A percentile compares a stretch with the other conserved stretches of the same genome.
Conservation (phyloP, 352 stramenopile species). For the Phytophthora sp. region DNA sequence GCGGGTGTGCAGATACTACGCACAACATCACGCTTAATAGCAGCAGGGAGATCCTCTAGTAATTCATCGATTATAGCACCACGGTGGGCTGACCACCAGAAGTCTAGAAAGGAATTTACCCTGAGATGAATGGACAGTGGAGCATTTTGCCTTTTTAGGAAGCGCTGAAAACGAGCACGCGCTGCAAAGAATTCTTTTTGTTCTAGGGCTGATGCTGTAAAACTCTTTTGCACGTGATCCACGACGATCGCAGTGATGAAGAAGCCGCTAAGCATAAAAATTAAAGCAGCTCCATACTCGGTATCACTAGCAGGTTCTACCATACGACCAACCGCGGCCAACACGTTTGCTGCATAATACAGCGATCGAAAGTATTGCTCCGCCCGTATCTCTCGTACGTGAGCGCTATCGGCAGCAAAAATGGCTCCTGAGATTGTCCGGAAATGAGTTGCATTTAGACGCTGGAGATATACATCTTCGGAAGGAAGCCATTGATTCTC, state of each 20-base stretch:
- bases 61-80: constrained; percentile 68
- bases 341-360: constrained; percentile 63
- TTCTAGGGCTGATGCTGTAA: constrained; percentile 69
- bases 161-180: constrained; percentile 60
- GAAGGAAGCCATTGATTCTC: constrained; percentile 55
- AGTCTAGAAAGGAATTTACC: constrained; percentile 73
- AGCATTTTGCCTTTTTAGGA: constrained; percentile 65
- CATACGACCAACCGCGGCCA: constrained; percentile 47
- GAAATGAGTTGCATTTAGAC: constrained; percentile 43
- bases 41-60: constrained; percentile 53
- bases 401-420: constrained; percentile 18
- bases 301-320: constrained; percentile 56
- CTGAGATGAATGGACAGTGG: constrained; percentile 56
- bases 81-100: constrained; percentile 71
- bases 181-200: constrained; percentile 75
- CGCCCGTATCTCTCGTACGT: constrained; percentile 38
- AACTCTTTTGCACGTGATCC: constrained; percentile 72
- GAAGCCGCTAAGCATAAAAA: constrained; percentile 75
- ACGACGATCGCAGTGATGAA: constrained; percentile 71
- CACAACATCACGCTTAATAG: constrained; percentile 65
- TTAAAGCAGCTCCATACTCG: constrained; percentile 53
- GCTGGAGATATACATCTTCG: constrained; percentile 44
- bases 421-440: constrained; percentile 28
- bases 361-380: constrained; percentile 65
- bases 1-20: constrained; percentile 60